A percentile compares a stretch with the other conserved stretches of the same genome.
phyloP scores from a whole-genome alignment of 306 rosid species.

The Lathyrus sativus region DNA sequence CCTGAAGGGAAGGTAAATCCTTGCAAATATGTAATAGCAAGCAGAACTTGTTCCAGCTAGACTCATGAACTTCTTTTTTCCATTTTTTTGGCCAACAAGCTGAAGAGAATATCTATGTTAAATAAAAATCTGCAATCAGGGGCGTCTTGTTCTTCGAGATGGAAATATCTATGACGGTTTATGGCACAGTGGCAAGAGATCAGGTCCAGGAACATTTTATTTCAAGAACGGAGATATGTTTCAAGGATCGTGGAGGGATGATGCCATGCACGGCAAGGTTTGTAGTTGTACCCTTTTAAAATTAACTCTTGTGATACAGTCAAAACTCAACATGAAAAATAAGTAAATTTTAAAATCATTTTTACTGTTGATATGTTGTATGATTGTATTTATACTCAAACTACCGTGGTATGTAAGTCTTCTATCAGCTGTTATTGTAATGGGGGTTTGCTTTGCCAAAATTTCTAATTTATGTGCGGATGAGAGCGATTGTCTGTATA shows the following conservation, averaged over 20 bases:
- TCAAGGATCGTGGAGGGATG: slow-evolving; percentile 99
- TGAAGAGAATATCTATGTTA: slow-evolving; percentile 33
- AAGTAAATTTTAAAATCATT: slow-evolving; percentile 13
- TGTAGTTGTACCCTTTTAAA: slow-evolving; percentile 46
- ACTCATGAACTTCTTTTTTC: neutral
- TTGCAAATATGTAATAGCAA: slow-evolving; percentile 7
- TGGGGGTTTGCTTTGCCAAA: slow-evolving; percentile 17
- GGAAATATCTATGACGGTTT: slow-evolving; percentile 93
- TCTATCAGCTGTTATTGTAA: neutral
- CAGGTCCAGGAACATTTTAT: slow-evolving; percentile 86
- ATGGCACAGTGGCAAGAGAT: slow-evolving; percentile 91
- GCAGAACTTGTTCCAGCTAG: slow-evolving; percentile 1
- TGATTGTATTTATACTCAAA: neutral
- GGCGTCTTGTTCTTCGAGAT: slow-evolving; percentile 74
- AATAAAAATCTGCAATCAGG: slow-evolving; percentile 52
- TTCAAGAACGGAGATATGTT: slow-evolving; percentile 89
- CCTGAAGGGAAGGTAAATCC: slow-evolving; percentile 90
- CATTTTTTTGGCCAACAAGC: slow-evolving; percentile 8
- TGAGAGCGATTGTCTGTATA: neutral
- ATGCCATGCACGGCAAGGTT: slow-evolving; percentile 96
- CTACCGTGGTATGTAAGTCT: neutral
- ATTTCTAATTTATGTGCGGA: neutral
- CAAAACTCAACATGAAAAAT: neutral
- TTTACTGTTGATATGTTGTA: neutral
- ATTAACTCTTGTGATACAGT: slow-evolving; percentile 20